Evolutionary conservation across 768 basidiomycete species (phyloP).

Genomic region (Sutorius australiensis): DNA sequence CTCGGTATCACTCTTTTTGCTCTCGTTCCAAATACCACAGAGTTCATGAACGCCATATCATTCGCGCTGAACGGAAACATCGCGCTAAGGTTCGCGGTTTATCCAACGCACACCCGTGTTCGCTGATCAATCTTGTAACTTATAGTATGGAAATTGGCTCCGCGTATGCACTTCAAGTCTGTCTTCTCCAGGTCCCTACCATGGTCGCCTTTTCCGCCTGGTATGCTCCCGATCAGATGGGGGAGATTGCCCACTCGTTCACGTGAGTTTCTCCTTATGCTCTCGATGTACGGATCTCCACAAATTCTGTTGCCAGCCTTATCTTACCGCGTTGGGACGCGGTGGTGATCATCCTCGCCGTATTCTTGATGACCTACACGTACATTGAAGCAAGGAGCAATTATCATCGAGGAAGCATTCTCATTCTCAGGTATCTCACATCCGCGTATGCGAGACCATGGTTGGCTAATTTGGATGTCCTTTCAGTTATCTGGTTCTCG

Average conservation of each 20-base stretch:
- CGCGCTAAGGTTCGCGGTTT: constrained; percentile 71
- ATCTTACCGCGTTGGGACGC: constrained; percentile 99
- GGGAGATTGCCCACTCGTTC: constrained; percentile 85
- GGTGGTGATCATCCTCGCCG: constrained; percentile 88
- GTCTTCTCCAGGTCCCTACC: constrained; percentile 93
- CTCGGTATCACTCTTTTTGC: constrained; percentile 95
- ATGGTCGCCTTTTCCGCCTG: constrained; percentile 99
- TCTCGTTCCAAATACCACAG: constrained; percentile 96
- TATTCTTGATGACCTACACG: constrained; percentile 97
- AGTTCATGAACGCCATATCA: constrained; percentile 99
- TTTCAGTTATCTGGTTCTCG: constrained; percentile 82
- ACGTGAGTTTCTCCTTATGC: constrained; percentile 56
- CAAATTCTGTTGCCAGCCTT: constrained; percentile 47
- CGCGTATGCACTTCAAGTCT: constrained; percentile 97
- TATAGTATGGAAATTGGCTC: constrained; percentile 98
- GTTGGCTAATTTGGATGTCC: background rate
- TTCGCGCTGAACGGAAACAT: constrained; percentile 98
- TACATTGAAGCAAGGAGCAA: constrained; percentile 99
- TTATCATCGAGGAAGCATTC: constrained; percentile 94
- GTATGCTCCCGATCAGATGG: constrained; percentile 85
- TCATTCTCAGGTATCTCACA: constrained; percentile 73
- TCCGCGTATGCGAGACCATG: background rate
- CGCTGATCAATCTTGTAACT: constrained; percentile 1
- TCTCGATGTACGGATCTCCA: background rate
- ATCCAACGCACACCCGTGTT: background rate